phyloP scores from a whole-genome alignment of 495 filamentous ascomycete species.

The Tuber aestivum region DNA sequence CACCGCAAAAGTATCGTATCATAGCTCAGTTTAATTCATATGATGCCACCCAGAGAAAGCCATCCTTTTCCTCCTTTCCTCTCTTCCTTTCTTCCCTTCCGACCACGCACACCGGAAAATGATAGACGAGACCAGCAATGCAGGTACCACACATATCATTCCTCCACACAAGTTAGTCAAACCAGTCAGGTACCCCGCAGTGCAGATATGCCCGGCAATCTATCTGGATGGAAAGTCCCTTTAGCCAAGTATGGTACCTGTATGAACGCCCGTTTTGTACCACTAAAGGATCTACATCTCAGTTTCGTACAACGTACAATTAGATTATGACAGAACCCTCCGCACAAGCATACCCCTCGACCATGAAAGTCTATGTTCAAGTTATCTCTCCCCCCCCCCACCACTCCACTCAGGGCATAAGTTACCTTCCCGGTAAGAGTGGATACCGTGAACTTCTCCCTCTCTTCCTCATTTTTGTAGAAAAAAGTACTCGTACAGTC shows the following conservation, averaged over 20 bases:
- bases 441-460: background rate
- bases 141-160: background rate
- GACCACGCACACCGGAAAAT: background rate
- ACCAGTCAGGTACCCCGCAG: background rate
- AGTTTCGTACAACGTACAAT: background rate
- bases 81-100: background rate
- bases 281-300: background rate
- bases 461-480: too few species aligned
- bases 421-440: too few species aligned
- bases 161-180: background rate
- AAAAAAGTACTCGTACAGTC: too few species aligned
- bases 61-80: background rate
- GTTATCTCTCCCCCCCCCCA: background rate
- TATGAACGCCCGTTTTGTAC: background rate
- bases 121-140: background rate
- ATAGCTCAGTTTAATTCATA: background rate
- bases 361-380: background rate
- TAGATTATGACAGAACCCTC: too few species aligned
- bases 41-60: background rate
- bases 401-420: too few species aligned
- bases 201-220: background rate
- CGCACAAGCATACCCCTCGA: background rate
- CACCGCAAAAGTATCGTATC: too few species aligned
- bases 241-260: background rate
- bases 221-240: background rate